phyloP scores from a whole-genome alignment of 176 grass and related monocot genomes.

The Triticum turgidum region DNA sequence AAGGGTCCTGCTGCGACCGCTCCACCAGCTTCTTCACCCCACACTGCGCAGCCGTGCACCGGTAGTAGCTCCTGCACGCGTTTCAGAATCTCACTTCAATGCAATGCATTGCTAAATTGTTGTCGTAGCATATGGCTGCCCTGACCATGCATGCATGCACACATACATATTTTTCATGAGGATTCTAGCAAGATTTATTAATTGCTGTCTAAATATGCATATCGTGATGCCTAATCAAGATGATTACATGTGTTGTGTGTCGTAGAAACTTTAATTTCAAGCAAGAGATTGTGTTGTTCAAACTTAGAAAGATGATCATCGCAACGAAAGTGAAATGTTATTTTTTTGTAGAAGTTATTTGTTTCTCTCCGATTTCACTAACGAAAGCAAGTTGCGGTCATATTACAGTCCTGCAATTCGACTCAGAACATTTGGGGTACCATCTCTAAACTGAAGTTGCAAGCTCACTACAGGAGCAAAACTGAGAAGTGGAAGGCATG shows the following conservation, averaged over 20 bases:
- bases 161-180: too few relatives aligned
- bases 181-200: too few relatives aligned
- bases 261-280: background rate
- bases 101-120: background rate
- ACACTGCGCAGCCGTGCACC: constrained; percentile 73
- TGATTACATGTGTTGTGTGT: background rate
- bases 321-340: background rate
- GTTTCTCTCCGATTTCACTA: too few relatives aligned
- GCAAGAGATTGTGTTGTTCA: background rate
- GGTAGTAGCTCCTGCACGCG: constrained; percentile 76
- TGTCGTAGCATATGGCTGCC: background rate
- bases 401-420: too few relatives aligned
- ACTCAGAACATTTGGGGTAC: too few relatives aligned
- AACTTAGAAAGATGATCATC: background rate
- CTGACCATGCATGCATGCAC: too few relatives aligned
- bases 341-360: too few relatives aligned
- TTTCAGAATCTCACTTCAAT: constrained; percentile 7
- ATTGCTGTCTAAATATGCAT: background rate
- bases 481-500: too few relatives aligned
- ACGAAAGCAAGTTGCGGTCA: too few relatives aligned
- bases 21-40: constrained; percentile 91
- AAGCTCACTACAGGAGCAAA: too few relatives aligned
- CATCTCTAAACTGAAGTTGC: too few relatives aligned
- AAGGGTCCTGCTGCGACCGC: constrained; percentile 65
- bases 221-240: background rate